These are phyloP conservation scores for Phyllosticta capitalensis DNA, from an alignment of 2,329 filamentous ascomycete genomes.

Conservation along the genomic window DNA sequence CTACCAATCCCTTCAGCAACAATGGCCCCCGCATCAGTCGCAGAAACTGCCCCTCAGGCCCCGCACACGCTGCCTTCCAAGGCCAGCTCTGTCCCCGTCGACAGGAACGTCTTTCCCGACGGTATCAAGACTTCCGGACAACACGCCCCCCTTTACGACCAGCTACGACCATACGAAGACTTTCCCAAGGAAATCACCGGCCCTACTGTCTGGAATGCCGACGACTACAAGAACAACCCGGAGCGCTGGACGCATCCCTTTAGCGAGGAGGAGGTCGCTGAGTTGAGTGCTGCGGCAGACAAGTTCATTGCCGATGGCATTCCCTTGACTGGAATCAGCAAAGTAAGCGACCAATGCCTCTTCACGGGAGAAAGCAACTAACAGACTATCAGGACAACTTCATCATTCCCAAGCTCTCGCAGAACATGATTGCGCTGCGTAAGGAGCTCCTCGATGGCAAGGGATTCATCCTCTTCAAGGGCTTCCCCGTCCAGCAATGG, in stretches of 20 bases:
- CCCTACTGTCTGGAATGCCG: slow-evolving; percentile 61
- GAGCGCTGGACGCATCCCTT: slow-evolving; percentile 67
- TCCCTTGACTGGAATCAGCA: slow-evolving; percentile 62
- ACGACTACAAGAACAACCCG: slow-evolving; percentile 53
- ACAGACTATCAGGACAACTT: slow-evolving; percentile 43
- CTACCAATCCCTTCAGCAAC: not conserved
- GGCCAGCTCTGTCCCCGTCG: not conserved
- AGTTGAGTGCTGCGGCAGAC: slow-evolving; percentile 59
- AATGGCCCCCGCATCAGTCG: slow-evolving; percentile 8
- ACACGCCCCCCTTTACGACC: slow-evolving; percentile 56
- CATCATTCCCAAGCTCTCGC: slow-evolving; percentile 46
- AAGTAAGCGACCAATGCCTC: slow-evolving; percentile 28
- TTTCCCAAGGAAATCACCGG: slow-evolving; percentile 65
- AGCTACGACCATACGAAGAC: slow-evolving; percentile 55
- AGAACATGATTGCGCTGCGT: slow-evolving; percentile 47
- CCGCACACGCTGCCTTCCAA: slow-evolving; percentile 7
- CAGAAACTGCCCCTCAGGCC: slow-evolving; percentile 8
- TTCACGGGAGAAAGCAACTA: not conserved
- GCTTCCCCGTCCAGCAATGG: slow-evolving; percentile 69
- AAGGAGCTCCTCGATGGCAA: slow-evolving; percentile 70
- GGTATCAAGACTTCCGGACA: slow-evolving; percentile 63
- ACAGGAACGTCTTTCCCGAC: slow-evolving; percentile 48
- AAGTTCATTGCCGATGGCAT: slow-evolving; percentile 55
- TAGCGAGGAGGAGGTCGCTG: slow-evolving; percentile 54
- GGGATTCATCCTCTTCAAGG: slow-evolving; percentile 84